Percentiles rank a stretch among this genome's conserved stretches.
Conservation (phyloP, 208 protist genomes). For the Endotrypanum monterogeii region DNA sequence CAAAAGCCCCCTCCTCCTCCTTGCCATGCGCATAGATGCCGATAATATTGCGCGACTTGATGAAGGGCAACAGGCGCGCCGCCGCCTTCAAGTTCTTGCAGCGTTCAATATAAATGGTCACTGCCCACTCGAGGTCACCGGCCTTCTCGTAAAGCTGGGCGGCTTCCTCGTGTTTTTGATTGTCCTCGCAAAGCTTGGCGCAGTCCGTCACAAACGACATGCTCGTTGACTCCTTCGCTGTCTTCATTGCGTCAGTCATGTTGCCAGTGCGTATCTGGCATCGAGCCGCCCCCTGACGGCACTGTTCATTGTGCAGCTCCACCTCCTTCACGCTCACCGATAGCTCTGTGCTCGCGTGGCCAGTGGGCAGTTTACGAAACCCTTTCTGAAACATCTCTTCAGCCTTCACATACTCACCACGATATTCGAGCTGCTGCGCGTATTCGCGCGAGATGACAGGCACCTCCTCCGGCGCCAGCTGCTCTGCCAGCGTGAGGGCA, state of each 20-base stretch:
- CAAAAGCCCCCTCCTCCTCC: slow-evolving; percentile 87
- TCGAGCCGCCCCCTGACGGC: slow-evolving; percentile 85
- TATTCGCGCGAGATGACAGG: slow-evolving; percentile 94
- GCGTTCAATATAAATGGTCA: slow-evolving; percentile 93
- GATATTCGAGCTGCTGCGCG: slow-evolving; percentile 96
- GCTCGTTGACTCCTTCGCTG: slow-evolving; percentile 78
- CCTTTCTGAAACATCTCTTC: slow-evolving; percentile 90
- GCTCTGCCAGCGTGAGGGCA: slow-evolving; percentile 92
- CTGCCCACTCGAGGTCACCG: slow-evolving; percentile 90
- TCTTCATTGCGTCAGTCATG: slow-evolving; percentile 78
- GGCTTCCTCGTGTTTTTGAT: slow-evolving; percentile 93
- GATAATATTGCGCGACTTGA: slow-evolving; percentile 95
- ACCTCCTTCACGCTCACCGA: slow-evolving; percentile 70
- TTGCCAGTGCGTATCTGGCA: slow-evolving; percentile 91
- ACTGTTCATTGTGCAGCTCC: slow-evolving; percentile 79
- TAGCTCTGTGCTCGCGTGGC: slow-evolving; percentile 81
- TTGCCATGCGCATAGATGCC: slow-evolving; percentile 91
- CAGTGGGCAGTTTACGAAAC: slow-evolving; percentile 60
- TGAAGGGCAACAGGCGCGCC: slow-evolving; percentile 79
- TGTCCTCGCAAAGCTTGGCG: slow-evolving; percentile 92
- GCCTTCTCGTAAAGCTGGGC: slow-evolving; percentile 95
- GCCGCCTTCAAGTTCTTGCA: slow-evolving; percentile 93
- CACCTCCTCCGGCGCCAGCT: slow-evolving; percentile 89
- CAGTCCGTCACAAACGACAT: slow-evolving; percentile 87
- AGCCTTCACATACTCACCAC: slow-evolving; percentile 92